Evolutionary conservation across 768 basidiomycete species (phyloP), one percentile per base, ranked within the genome.

Genomic region (Termitomyces sp.): DNA sequence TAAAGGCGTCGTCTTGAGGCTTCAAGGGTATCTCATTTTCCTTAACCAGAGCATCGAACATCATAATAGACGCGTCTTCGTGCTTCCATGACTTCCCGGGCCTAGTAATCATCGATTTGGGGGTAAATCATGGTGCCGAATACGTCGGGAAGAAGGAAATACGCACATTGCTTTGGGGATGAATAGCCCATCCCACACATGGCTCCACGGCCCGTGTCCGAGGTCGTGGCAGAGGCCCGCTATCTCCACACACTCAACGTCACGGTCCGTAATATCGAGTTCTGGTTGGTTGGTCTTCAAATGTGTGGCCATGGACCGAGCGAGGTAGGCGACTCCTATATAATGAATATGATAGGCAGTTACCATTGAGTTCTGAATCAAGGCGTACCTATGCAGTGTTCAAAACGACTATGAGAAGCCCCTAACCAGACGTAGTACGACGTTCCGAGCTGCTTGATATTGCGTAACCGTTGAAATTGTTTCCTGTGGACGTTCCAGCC

Each of bases 161-260:
- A n/a, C 82, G 61, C 62, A 90, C 90, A 82, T 58, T 1, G 82
- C 84, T 4, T 62, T 53, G 0, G 89, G 89, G 49, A 94, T 90
- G 66, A 90, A 91, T 50, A 74, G 63, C 7, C 72, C 70, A 58
- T 94, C 91, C 86, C 88, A 94, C 7, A 93, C 85, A 66, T 94
- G 91, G 55, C 84, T 87, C 84, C 88, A 92, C 0, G 91, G 91
- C 0, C 91, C 91, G 62, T 92, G 91, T 0, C 89, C 91, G 3
- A 93, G 80, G 66, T 93, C 91, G 60, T 93, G 91, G 53, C 90
- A 91, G 3, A 92, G 73, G 0, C 89, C 91, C 0, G 91, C 91
- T 22, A 93, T 73, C 54, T 88, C 85, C 16, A 93, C 85, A 55
- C 91, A 93, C 47, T 77, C 75, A 29, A 92, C 74, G 55, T 94